Base-by-base conservation (phyloP, 2,329 filamentous ascomycete genomes). In the Xylariaceae sp. region DNA sequence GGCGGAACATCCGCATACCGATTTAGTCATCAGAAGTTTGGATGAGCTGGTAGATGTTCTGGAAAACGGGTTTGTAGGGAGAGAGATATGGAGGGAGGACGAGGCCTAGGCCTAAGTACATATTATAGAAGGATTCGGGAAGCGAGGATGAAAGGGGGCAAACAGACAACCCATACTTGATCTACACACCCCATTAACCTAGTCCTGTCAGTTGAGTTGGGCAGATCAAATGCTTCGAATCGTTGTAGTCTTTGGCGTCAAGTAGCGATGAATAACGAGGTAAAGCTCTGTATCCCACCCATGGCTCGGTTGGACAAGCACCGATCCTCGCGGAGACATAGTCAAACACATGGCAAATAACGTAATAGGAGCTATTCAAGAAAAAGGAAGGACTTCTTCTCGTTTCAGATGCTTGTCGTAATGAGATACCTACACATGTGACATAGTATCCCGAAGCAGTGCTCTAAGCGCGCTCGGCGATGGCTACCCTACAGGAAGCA, bases 41-140 rank as follows among this genome's bases (percentile, higher is more conserved):
- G 89, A 95, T 67, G 89, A 95, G 56, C 70, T 96, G 60, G 81
- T 94, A 49, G 77, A 74, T 9, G 77, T 95, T 7, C 72, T 96
- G 22, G 89, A 95, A 58, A 72, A 78, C 1, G 91, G 91, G 0
- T 92, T 92, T 65, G 76, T 80, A 48, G 86, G 85, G 4, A 68
- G 72, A 43, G 62, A 69, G 30, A 60, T 68, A 43, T 49, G 5
- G 12, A 47, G 29, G n/a, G 21, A 21, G 34, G 32, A 1, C 32
- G 44, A 51, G 18, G 15, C 26, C 19, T 43, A 21, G 37, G 47
- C 29, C 29, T n/a, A 30, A 6, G 29, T 30, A 30, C 32, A 15
- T 4, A 12, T 12, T 29, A 21, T 22, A 30, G 10, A 12, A 22
- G 32, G 21, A 43, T 41, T 16, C 15, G 12, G 12, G 9, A 5